Conservation (phyloP, 805 yeast species). For the Metschnikowia santaceciliae region DNA sequence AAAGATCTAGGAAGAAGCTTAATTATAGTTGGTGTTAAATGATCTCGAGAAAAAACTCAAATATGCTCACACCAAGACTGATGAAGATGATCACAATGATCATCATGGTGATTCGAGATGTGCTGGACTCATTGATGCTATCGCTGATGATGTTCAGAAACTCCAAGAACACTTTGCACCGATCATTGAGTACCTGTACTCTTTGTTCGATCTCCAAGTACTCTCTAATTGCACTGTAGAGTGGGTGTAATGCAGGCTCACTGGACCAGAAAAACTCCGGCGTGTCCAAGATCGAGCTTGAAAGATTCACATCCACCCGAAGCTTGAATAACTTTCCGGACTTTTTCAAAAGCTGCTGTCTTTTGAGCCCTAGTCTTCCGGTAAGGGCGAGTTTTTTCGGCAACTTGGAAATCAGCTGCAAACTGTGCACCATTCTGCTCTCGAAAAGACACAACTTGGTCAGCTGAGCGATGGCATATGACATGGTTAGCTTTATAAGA, state of each 20-base stretch:
- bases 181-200: constrained; percentile 87
- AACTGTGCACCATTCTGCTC: constrained; percentile 78
- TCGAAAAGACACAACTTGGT: constrained; percentile 90
- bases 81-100: constrained; percentile 77
- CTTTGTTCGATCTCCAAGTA: constrained; percentile 93
- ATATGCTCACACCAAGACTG: constrained; percentile 69
- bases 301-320: constrained; percentile 88
- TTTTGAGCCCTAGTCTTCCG: constrained; percentile 77
- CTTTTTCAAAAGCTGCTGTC: constrained; percentile 81
- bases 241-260: constrained; percentile 93
- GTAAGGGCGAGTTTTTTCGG: constrained; percentile 89
- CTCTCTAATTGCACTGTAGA: constrained; percentile 84
- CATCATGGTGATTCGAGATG: constrained; percentile 88
- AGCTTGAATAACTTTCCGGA: constrained; percentile 88
- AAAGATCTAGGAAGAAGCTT: too few relatives aligned
- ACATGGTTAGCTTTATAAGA: constrained; percentile 84
- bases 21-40: constrained; percentile 11
- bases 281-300: constrained; percentile 87
- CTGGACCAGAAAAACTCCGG: constrained; percentile 95
- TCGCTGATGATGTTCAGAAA: constrained; percentile 91
- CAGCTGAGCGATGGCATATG: constrained; percentile 96
- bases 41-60: constrained; percentile 62
- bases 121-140: constrained; percentile 88
- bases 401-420: constrained; percentile 80
- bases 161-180: constrained; percentile 91